Percentiles rank a stretch among this genome's conserved stretches.
These are phyloP conservation scores for Colletotrichum tropicale DNA, from an alignment of 2,329 filamentous ascomycete species.

Conservation along the genomic window DNA sequence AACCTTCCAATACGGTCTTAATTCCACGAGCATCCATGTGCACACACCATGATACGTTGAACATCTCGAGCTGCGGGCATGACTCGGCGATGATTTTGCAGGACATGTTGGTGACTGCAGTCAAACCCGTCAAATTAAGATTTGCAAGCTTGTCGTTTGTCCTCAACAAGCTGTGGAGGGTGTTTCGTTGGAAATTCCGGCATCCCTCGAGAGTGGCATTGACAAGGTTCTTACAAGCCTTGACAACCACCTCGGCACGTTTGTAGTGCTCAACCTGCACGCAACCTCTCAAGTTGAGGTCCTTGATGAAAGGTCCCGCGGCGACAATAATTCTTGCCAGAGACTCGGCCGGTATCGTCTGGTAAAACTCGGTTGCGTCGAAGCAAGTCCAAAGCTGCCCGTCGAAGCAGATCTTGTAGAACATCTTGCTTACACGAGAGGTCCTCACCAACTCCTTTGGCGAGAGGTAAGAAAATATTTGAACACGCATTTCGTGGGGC, in stretches of 20 bases:
- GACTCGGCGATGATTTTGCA: conserved; percentile 85
- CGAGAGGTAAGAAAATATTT: conserved; percentile 76
- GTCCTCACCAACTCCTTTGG: conserved; percentile 82
- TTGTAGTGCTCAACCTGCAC: conserved; percentile 87
- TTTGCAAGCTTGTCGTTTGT: conserved; percentile 80
- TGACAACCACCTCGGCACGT: conserved; percentile 76
- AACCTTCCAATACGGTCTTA: conserved; percentile 73
- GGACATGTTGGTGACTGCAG: conserved; percentile 79
- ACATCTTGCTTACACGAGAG: conserved; percentile 78
- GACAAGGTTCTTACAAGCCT: conserved; percentile 84
- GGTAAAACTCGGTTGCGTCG: conserved; percentile 86
- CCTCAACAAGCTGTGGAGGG: conserved; percentile 76
- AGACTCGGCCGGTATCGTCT: conserved; percentile 82
- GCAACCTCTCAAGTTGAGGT: conserved; percentile 90
- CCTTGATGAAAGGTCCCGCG: conserved; percentile 87
- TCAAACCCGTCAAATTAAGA: conserved; percentile 84
- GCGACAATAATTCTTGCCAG: conserved; percentile 83
- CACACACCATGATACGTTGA: conserved; percentile 94
- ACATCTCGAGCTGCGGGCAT: conserved; percentile 79
- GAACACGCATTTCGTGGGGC: conserved; percentile 81
- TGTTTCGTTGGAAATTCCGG: conserved; percentile 78
- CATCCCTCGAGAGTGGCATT: conserved; percentile 91
- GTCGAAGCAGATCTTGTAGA: conserved; percentile 87
- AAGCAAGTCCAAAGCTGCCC: conserved; percentile 90
- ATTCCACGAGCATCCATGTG: conserved; percentile 82